Evolutionary conservation across 768 basidiomycete species (phyloP), one percentile per base, ranked within the genome.

Genomic region (Suillus subalutaceus): DNA sequence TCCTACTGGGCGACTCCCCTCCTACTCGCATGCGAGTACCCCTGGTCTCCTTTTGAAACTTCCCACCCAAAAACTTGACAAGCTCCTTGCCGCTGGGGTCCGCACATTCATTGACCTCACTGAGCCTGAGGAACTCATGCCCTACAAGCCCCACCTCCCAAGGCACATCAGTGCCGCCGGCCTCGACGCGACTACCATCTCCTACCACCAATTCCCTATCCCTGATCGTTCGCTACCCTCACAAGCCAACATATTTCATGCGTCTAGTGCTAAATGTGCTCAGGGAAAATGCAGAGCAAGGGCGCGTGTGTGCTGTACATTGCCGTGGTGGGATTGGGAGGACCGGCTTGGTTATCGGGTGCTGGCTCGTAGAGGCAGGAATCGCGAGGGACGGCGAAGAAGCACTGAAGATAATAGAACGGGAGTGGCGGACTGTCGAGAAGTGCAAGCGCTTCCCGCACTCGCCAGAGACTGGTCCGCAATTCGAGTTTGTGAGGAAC

Each of bases 51-150:
- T 5, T 84, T 82, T 66, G 80, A 84, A 75, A 62, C 68, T 0
- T 78, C n/a, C 82, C 9, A 75, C 80, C 67, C 89, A 90, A 67
- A 92, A 93, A 72, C 84, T 93, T 68, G 90, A 92, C 78, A 86
- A 86, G 0, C 82, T 93, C 61, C 86, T 93, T 32, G 79, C 79
- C 12, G 86, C 90, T 1, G 91, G 91, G 57, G 88, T 92, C 9
- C 88, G 90, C 66, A 92, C 91, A 6, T 93, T 93, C 76, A 88
- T 93, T 74, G 92, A 93, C 79, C 86, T 93, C 72, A 93, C 91
- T n/a, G 91, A 93, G 71, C 80, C 80, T n/a, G 88, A 89, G 52
- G 91, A 93, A 77, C 86, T 93, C 56, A 80, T 83, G 26, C 87
- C 91, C 0, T 93, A 93, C 75, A 79, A 80, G 20, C 80, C 83